phyloP scores from a whole-genome alignment of 768 basidiomycete genomes.

The Agaricus blazei region DNA sequence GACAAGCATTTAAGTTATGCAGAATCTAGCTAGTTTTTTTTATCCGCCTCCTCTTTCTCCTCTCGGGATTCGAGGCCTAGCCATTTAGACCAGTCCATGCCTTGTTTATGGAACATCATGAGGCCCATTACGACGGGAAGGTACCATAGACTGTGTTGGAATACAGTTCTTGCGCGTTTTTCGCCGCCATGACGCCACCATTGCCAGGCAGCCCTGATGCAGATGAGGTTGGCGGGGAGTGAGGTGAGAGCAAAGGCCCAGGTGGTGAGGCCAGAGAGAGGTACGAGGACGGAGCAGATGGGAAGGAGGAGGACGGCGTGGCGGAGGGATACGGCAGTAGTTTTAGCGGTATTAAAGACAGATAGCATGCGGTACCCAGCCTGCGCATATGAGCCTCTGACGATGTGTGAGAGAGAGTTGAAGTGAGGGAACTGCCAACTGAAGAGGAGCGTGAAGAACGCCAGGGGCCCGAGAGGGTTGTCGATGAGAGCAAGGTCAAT shows the following conservation, averaged over 20 bases:
- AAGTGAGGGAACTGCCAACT: constrained; percentile 99
- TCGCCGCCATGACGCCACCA: constrained; percentile 75
- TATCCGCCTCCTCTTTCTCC: constrained; percentile 14
- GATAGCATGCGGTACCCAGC: constrained; percentile 93
- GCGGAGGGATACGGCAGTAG: constrained; percentile 80
- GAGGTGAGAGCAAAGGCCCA: constrained; percentile 83
- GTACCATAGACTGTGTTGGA: constrained; percentile 84
- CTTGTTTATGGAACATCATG: constrained; percentile 94
- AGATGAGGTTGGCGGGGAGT: constrained; percentile 69
- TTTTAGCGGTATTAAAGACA: constrained; percentile 70
- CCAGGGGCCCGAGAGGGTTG: constrained; percentile 77
- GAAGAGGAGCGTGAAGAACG: constrained; percentile 81
- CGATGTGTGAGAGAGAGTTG: constrained; percentile 84
- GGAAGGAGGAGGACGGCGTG: constrained; percentile 75
- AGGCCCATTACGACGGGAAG: constrained; percentile 83
- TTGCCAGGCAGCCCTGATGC: constrained; percentile 59
- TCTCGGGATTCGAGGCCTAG: constrained; percentile 33
- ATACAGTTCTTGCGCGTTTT: constrained; percentile 72
- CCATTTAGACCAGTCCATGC: constrained; percentile 73
- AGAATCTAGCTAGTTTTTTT: neutral
- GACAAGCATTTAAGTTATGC: no score
- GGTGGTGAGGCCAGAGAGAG: constrained; percentile 89
- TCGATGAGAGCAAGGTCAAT: constrained; percentile 53
- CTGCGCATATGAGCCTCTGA: constrained; percentile 85
- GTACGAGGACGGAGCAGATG: constrained; percentile 74